These are phyloP conservation scores for Trichoderma lentiforme DNA, from an alignment of 2,329 filamentous ascomycete species.

Conservation along the genomic window DNA sequence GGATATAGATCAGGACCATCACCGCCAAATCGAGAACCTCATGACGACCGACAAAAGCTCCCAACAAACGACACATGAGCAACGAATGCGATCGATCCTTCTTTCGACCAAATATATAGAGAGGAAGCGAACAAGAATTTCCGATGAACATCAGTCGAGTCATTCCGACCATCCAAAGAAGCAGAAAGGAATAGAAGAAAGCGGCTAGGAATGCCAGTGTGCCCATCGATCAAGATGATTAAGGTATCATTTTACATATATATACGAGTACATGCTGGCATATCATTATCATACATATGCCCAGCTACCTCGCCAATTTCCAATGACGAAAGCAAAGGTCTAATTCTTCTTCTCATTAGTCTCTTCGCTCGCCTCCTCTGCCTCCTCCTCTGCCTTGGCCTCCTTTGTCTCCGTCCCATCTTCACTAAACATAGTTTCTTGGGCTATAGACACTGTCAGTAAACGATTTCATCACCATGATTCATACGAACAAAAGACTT, in stretches of 20 bases:
- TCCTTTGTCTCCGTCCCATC: constrained; percentile 42
- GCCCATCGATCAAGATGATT: not conserved
- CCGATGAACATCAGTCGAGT: not conserved
- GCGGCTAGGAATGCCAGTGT: not conserved
- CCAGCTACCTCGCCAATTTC: not conserved
- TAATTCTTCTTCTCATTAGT: constrained; percentile 17
- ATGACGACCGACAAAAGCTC: not conserved
- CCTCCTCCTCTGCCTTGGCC: constrained; percentile 27
- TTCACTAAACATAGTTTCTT: constrained; percentile 57
- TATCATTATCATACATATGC: not conserved
- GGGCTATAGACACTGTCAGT: constrained; percentile 41
- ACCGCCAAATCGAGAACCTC: not conserved
- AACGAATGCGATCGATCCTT: not conserved
- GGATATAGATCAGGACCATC: constrained; percentile 6
- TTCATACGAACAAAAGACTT: constrained; percentile 25
- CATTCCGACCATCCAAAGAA: not conserved
- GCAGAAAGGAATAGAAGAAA: not conserved
- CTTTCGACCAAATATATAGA: not conserved
- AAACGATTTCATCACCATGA: not conserved
- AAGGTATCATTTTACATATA: not conserved
- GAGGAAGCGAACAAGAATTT: not conserved
- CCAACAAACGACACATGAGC: not conserved
- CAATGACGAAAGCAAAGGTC: constrained; percentile 6
- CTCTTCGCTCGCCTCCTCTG: constrained; percentile 26
- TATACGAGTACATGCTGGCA: not conserved